These are phyloP conservation scores for Trichoderma virens DNA, from an alignment of 495 filamentous ascomycete genomes.

Conservation along the genomic window DNA sequence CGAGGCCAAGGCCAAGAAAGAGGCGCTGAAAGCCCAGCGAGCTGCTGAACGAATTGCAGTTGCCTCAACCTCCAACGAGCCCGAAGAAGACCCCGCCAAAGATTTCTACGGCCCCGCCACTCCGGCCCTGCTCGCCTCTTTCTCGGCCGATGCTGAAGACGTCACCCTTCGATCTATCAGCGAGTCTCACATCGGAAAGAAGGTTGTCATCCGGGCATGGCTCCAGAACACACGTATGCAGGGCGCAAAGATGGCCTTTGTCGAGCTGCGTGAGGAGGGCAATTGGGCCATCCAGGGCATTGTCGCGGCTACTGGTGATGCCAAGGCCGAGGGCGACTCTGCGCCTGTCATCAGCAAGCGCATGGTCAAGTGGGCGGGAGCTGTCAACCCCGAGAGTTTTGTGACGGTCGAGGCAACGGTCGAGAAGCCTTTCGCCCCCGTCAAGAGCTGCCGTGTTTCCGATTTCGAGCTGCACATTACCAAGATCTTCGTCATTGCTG, in stretches of 20 bases:
- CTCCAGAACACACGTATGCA: constrained; percentile 82
- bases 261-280: constrained; percentile 78
- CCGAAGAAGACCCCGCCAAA: constrained; percentile 59
- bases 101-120: constrained; percentile 55
- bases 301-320: constrained; percentile 50
- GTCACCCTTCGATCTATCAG: constrained; percentile 47
- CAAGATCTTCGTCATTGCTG: constrained; percentile 62
- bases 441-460: constrained; percentile 70
- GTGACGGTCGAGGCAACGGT: constrained; percentile 75
- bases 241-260: constrained; percentile 85
- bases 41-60: constrained; percentile 42
- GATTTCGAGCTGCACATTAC: constrained; percentile 79
- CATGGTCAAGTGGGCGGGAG: constrained; percentile 89
- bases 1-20: constrained; percentile 46
- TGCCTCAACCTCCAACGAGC: constrained; percentile 40
- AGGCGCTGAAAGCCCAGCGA: constrained; percentile 43
- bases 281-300: constrained; percentile 70
- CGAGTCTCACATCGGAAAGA: constrained; percentile 58
- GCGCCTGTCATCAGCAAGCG: constrained; percentile 55
- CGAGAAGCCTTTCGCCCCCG: constrained; percentile 70
- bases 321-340: constrained; percentile 16
- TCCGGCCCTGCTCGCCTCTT: constrained; percentile 15
- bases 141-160: constrained; percentile 28
- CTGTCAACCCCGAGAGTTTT: constrained; percentile 73
- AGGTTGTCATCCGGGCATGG: constrained; percentile 71